These are phyloP conservation scores for Solanum virginianum DNA, from an alignment of 257 asterid species.

Conservation along the genomic window DNA sequence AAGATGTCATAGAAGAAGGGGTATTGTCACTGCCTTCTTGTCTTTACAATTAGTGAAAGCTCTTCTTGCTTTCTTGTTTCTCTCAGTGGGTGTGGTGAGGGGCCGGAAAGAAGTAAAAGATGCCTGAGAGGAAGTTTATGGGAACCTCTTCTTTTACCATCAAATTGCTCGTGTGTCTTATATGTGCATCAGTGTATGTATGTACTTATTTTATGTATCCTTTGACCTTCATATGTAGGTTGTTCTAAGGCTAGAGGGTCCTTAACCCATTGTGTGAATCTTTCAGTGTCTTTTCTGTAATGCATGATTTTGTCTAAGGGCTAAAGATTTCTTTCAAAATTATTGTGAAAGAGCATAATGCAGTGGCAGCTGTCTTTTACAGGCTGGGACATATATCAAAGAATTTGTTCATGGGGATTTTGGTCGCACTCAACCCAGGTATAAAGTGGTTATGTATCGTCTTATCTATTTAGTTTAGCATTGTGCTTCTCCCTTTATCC, in stretches of 20 bases:
- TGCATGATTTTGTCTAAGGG: neutral
- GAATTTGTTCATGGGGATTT: constrained; percentile 98
- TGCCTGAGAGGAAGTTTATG: neutral
- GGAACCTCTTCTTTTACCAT: neutral
- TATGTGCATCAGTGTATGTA: neutral
- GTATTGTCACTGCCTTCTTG: neutral
- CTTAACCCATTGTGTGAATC: neutral
- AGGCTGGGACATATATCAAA: constrained; percentile 98
- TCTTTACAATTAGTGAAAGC: neutral
- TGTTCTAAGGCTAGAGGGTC: neutral
- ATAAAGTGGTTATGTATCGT: neutral
- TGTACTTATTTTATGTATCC: neutral
- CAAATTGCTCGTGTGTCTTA: neutral
- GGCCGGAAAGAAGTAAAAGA: too few species aligned
- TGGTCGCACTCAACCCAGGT: constrained; percentile 95
- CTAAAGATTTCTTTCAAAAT: neutral
- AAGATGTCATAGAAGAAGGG: neutral
- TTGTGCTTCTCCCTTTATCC: neutral
- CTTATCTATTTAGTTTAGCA: neutral
- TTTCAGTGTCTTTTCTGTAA: neutral
- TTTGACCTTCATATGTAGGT: neutral
- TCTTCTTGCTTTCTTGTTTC: neutral
- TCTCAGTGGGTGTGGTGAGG: neutral
- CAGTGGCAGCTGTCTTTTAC: constrained; percentile 8
- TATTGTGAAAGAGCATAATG: neutral